Percentiles rank a stretch among this genome's conserved stretches.
Evolutionary conservation across 805 yeast species (phyloP).

Genomic region (Jamesozyma jinghongensis): DNA sequence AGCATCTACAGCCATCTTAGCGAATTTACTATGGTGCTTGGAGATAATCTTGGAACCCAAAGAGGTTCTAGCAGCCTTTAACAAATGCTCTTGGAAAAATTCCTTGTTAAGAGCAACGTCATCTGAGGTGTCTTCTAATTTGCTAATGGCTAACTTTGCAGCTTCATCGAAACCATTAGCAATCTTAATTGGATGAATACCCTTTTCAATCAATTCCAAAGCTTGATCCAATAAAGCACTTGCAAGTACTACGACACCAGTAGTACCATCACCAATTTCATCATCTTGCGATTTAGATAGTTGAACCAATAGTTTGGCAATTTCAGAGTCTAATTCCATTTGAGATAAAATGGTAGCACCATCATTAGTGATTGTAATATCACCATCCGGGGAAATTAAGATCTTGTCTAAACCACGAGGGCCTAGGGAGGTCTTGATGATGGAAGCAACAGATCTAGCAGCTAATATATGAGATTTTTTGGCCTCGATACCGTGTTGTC

Average conservation of each 20-base stretch:
- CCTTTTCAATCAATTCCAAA: conserved; percentile 85
- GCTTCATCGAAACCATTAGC: conserved; percentile 98
- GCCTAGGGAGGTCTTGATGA: conserved; percentile 86
- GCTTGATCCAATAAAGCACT: conserved; percentile 94
- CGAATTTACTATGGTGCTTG: conserved; percentile 86
- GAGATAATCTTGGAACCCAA: conserved; percentile 93
- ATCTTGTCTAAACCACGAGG: conserved; percentile 99
- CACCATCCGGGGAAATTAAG: conserved; percentile 91
- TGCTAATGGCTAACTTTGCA: conserved; percentile 76
- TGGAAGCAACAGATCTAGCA: conserved; percentile 88
- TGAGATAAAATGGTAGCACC: conserved; percentile 95
- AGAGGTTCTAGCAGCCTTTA: conserved; percentile 90
- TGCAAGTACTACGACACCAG: conserved; percentile 96
- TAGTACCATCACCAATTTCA: conserved; percentile 98
- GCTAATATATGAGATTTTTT: conserved; percentile 82
- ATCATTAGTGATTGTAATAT: conserved; percentile 94
- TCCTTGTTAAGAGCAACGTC: conserved; percentile 31
- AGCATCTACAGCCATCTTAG: conserved; percentile 95
- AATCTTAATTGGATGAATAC: conserved; percentile 92
- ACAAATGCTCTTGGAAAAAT: conserved; percentile 40
- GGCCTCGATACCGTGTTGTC: conserved; percentile 74
- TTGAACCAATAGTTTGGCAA: conserved; percentile 91
- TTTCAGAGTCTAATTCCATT: conserved; percentile 93
- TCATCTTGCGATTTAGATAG: conserved; percentile 93
- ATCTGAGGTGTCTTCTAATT: conserved; percentile 69